Percentiles rank a stretch among this genome's conserved stretches.
Evolutionary conservation across 805 yeast genomes (phyloP).

Genomic region (Myxozyma neglecta): DNA sequence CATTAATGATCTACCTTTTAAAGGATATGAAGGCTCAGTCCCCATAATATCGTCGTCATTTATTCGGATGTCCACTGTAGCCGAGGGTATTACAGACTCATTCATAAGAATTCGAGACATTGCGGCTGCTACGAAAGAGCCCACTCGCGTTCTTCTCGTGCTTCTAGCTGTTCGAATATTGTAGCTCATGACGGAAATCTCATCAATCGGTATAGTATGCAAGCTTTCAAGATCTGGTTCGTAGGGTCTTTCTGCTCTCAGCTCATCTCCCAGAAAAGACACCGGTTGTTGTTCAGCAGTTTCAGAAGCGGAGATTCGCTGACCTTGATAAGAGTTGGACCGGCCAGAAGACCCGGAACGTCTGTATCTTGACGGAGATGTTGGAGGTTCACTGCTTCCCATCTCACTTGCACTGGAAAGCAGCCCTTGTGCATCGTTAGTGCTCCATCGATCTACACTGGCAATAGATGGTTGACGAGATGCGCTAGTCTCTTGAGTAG

Average conservation of each 20-base stretch:
- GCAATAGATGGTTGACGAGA: not conserved
- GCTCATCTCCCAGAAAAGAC: not conserved
- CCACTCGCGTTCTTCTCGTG: not conserved
- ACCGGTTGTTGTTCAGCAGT: not conserved
- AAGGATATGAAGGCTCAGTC: not conserved
- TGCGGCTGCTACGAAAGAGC: conserved; percentile 2
- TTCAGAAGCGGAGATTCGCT: no score
- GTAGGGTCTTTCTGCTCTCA: not conserved
- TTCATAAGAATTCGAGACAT: conserved; percentile 11
- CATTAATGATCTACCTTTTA: conserved; percentile 19
- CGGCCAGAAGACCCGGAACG: not conserved
- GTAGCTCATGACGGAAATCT: not conserved
- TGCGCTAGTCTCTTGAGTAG: not conserved
- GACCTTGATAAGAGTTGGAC: not conserved
- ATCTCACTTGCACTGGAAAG: not conserved
- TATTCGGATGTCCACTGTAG: not conserved
- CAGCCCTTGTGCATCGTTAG: conserved; percentile 1
- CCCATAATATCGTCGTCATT: conserved; percentile 2
- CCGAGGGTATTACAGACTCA: not conserved
- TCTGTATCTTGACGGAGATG: not conserved
- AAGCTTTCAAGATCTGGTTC: not conserved
- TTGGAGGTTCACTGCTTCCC: not conserved
- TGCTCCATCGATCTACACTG: not conserved
- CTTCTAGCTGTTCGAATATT: not conserved
- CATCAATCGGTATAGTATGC: not conserved